Evolutionary conservation across 257 asterid genomes (phyloP), one percentile per base, ranked within the genome.

Genomic region (Salvia hispanica): DNA sequence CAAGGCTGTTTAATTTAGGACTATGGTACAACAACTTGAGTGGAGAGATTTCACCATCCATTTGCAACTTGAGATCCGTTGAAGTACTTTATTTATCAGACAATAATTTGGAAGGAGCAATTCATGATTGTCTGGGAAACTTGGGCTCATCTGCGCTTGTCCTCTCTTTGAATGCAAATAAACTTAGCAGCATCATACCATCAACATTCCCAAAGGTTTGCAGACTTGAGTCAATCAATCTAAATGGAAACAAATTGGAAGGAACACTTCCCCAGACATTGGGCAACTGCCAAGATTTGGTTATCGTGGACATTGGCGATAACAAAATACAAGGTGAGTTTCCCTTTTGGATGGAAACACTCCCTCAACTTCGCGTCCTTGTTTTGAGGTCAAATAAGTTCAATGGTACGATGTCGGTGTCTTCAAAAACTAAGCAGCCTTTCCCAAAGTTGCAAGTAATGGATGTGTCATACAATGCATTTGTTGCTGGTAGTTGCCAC

Each of bases 11-110:
- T 1, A 5, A 0, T 1, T 0, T 62, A 3, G 33, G 2, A 4
- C 48, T 71, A 9, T 3, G 0, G 43, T 43, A 65, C 50, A 71
- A 71, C 70, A 52, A 18, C 13, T 10, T 70, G 1, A 70, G 0
- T 1, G 67, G 61, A 34, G 52, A 59, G 53, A 47, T 58, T 15
- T 28, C 55, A 1, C 15, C 55, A 3, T 4, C 9, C 28, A 48
- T 37, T 37, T 37, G 42, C 42, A 37, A 37, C 42, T 37, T 37
- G 42, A 37, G 42, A 9, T 53, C 37, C 14, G n/a, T 52, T 4
- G 7, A 53, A 21, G 0, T 53, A 3, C 36, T 53, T 3, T 13
- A 53, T 4, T 9, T 53, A 4, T 53, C 58, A 53, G 4, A 53
- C 13, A 54, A 54, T 4, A 54, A 21, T 54, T 25, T 54, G 37